These are phyloP conservation scores for Austroboletus olivaceoglutinosus DNA, from an alignment of 1,284 basidiomycete species.

Conservation along the genomic window DNA sequence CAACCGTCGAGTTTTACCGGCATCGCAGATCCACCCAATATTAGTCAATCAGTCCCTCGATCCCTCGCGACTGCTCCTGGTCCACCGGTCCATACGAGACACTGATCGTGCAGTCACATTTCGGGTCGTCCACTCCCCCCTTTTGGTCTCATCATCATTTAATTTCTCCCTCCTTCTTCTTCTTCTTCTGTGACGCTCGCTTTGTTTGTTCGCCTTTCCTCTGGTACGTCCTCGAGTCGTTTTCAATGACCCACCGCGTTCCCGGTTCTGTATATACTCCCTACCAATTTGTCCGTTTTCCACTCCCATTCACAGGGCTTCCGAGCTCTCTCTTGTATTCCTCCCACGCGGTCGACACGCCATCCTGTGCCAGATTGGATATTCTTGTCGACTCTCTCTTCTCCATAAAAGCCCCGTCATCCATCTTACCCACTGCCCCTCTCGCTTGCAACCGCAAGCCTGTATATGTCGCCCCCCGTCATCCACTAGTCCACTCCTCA, in stretches of 20 bases:
- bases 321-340: slow-evolving; percentile 10
- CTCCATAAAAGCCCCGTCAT: slow-evolving; percentile 27
- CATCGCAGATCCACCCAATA: slow-evolving; percentile 29
- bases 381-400: slow-evolving; percentile 19
- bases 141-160: slow-evolving; percentile 33
- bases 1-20: slow-evolving; percentile 7
- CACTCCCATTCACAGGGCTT: slow-evolving; percentile 18
- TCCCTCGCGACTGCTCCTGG: slow-evolving; percentile 10
- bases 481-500: slow-evolving; percentile 3
- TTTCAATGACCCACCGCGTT: slow-evolving; percentile 28
- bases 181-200: slow-evolving; percentile 30
- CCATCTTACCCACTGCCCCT: slow-evolving; percentile 35
- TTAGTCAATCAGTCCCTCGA: slow-evolving; percentile 20
- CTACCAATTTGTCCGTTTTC: slow-evolving; percentile 9
- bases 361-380: slow-evolving; percentile 34
- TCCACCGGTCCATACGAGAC: slow-evolving; percentile 18
- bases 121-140: slow-evolving; percentile 24
- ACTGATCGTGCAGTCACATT: slow-evolving; percentile 23
- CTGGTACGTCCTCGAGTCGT: slow-evolving; percentile 26
- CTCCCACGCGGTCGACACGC: slow-evolving; percentile 31
- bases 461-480: slow-evolving; percentile 22
- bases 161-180: slow-evolving; percentile 24
- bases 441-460: slow-evolving; percentile 26
- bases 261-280: slow-evolving; percentile 32
- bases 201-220: slow-evolving; percentile 29